Base-by-base conservation (phyloP, 2,329 filamentous ascomycete genomes). In the Penicillium vulpinum region DNA sequence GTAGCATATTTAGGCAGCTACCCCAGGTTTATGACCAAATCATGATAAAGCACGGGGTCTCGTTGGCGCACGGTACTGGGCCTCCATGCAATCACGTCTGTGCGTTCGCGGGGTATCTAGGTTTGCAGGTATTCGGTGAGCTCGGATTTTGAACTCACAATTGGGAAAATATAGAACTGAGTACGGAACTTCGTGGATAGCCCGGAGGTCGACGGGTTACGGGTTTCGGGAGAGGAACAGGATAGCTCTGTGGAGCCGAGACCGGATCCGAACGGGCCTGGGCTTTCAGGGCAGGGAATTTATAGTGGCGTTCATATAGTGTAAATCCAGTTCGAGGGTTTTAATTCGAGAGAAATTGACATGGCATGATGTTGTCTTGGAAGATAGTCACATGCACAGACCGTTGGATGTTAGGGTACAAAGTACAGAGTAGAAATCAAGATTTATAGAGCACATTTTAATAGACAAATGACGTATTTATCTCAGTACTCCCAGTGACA, bases 21-120 rank as follows among this genome's bases (percentile, higher is more conserved):
- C 41, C 43, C 28, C 41, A 8, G 11, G 26, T 15, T 44, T 11
- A 16, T 10, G 11, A 21, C 11, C n/a, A 29, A 31, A n/a, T 45
- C 40, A 43, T 26, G 24, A 5, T n/a, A n/a, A 18, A 9, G 9
- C 22, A 26, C 39, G 22, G 39, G 24, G 36, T 36, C 28, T 35
- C 21, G 28, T 21, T 24, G 24, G 11, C 36, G 18, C 35, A 41
- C 33, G 28, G 44, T 22, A 41, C 36, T n/a, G n/a, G n/a, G 11
- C n/a, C 16, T 28, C 18, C 28, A 21, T 49, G 51, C 28, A n/a
- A 50, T 54, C n/a, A 35, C 44, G 8, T 16, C 40, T 18, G 26
- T 33, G 33, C 35, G 26, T 44, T 51, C 7, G 45, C 46, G 53
- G 47, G 47, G 54, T 54, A 38, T 28, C 38, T 44, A 28, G 24